phyloP scores from a whole-genome alignment of 306 rosid species.

The Malus fusca region DNA sequence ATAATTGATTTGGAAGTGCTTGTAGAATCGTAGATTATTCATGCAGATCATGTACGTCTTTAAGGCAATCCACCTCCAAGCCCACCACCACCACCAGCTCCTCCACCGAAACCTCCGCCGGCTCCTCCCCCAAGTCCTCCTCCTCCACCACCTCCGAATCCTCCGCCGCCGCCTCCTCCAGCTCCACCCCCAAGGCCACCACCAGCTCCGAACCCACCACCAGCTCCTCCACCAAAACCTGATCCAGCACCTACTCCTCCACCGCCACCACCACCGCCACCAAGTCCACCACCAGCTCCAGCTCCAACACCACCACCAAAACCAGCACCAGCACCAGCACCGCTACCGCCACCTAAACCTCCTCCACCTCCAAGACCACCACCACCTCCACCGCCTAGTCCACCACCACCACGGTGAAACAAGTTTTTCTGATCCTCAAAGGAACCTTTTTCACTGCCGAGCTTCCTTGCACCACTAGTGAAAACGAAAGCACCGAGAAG shows the following conservation, averaged over 20 bases:
- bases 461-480: constrained; percentile 54
- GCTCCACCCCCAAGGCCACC: constrained; percentile 49
- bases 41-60: not conserved
- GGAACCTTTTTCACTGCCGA: constrained; percentile 24
- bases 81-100: constrained; percentile 31
- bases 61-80: constrained; percentile 59
- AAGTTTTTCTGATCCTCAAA: constrained; percentile 35
- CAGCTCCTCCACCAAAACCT: constrained; percentile 26
- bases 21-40: not conserved
- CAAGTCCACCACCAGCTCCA: constrained; percentile 15
- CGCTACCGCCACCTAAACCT: constrained; percentile 12
- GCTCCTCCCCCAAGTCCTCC: constrained; percentile 17
- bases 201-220: constrained; percentile 34
- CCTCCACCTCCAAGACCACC: constrained; percentile 29
- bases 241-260: constrained; percentile 30
- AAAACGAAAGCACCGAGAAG: constrained; percentile 46
- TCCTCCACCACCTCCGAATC: constrained; percentile 31
- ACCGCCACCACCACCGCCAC: constrained; percentile 34
- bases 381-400: constrained; percentile 24
- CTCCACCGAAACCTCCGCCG: constrained; percentile 22
- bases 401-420: constrained; percentile 12
- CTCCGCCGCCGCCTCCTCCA: constrained; percentile 56
- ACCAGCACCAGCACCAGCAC: constrained; percentile 17
- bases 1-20: not conserved
- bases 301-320: constrained; percentile 17